These are phyloP conservation scores for Backusella liffmaniae DNA, from an alignment of 192 early-diverging fungal species.

Conservation along the genomic window DNA sequence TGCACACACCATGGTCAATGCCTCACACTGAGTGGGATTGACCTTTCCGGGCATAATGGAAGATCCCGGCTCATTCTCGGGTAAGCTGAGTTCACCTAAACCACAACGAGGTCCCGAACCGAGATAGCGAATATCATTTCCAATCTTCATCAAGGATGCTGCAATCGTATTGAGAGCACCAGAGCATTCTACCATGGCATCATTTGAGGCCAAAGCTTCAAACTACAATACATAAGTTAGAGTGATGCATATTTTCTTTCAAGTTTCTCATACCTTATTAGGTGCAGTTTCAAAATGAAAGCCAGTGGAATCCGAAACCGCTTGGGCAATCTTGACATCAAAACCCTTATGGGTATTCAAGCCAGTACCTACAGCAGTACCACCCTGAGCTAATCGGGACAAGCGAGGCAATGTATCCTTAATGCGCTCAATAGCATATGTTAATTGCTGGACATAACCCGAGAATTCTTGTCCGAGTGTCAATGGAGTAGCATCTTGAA, in stretches of 20 bases:
- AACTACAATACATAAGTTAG: slow-evolving; percentile 49
- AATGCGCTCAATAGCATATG: slow-evolving; percentile 82
- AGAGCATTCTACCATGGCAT: slow-evolving; percentile 92
- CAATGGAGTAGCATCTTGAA: slow-evolving; percentile 81
- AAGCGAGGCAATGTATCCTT: slow-evolving; percentile 76
- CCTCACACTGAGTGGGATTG: slow-evolving; percentile 99
- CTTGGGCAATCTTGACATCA: slow-evolving; percentile 83
- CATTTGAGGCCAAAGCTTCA: slow-evolving; percentile 96
- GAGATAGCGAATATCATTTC: slow-evolving; percentile 93
- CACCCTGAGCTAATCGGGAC: slow-evolving; percentile 91
- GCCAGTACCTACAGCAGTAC: slow-evolving; percentile 95
- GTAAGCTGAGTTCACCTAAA: slow-evolving; percentile 90
- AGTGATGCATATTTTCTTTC: background rate
- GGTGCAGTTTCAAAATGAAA: slow-evolving; percentile 90
- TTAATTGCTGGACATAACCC: slow-evolving; percentile 88
- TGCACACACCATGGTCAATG: slow-evolving; percentile 98
- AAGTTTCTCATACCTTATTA: slow-evolving; percentile 68
- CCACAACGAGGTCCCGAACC: slow-evolving; percentile 97
- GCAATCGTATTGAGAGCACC: slow-evolving; percentile 94
- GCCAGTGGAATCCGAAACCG: slow-evolving; percentile 82
- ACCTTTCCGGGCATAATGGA: slow-evolving; percentile 99
- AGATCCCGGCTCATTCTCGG: slow-evolving; percentile 98
- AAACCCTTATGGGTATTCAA: slow-evolving; percentile 94
- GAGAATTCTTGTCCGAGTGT: slow-evolving; percentile 98
- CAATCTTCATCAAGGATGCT: slow-evolving; percentile 96